Evolutionary conservation across 371 early-diverging fungal genomes (phyloP).

Genomic region (Circinella minor): DNA sequence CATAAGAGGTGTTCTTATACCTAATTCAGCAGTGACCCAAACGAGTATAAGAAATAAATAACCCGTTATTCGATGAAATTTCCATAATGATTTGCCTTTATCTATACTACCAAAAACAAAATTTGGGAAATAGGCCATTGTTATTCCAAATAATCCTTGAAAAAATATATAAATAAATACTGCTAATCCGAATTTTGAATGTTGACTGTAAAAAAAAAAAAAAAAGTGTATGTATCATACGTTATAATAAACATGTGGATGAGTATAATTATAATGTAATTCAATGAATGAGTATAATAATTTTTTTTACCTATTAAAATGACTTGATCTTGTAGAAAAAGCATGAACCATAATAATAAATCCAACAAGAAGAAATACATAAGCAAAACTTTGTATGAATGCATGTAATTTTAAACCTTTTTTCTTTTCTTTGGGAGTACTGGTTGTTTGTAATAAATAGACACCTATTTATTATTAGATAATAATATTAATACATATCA

Average conservation of each 20-base stretch:
- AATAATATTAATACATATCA: too few species aligned
- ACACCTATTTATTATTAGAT: constrained; percentile 11
- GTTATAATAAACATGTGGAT: neutral
- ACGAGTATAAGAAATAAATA: constrained; percentile 29
- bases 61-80: constrained; percentile 44
- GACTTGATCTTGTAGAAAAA: constrained; percentile 11
- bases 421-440: constrained; percentile 27
- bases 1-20: constrained; percentile 49
- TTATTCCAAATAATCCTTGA: constrained; percentile 29
- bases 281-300: too few species aligned
- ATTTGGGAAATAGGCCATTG: constrained; percentile 27
- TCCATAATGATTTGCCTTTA: constrained; percentile 34
- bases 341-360: constrained; percentile 31
- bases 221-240: too few species aligned
- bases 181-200: constrained; percentile 31
- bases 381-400: constrained; percentile 24
- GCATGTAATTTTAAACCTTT: constrained; percentile 29
- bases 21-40: constrained; percentile 43
- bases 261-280: neutral
- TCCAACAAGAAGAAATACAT: constrained; percentile 25
- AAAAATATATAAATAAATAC: constrained; percentile 23
- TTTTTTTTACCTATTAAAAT: constrained; percentile 14
- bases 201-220: constrained; percentile 16
- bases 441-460: constrained; percentile 27
- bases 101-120: constrained; percentile 25